Percentiles rank a stretch among this genome's conserved stretches.
phyloP scores from a whole-genome alignment of 495 filamentous ascomycete genomes.

The Tuber calosporum region DNA sequence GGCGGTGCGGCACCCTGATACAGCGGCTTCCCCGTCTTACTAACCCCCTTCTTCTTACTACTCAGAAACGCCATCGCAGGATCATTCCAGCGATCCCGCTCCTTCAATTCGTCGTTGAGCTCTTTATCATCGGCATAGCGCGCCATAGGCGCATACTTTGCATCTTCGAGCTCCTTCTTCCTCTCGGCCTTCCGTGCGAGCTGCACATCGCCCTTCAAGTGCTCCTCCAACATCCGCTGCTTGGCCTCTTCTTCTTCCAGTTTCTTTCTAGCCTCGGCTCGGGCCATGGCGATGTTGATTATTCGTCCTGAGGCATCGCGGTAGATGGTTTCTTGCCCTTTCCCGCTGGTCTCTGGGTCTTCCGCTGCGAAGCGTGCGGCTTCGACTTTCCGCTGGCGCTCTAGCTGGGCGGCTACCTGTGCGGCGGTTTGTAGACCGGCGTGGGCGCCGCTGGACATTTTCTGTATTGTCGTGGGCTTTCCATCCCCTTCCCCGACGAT shows the following conservation, averaged over 20 bases:
- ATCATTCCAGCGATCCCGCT: constrained; percentile 78
- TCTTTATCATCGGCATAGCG: constrained; percentile 70
- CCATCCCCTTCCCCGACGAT: constrained; percentile 44
- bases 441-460: constrained; percentile 77
- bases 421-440: constrained; percentile 79
- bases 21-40: constrained; percentile 59
- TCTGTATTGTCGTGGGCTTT: constrained; percentile 46
- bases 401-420: constrained; percentile 68
- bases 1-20: constrained; percentile 75
- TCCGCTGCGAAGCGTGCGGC: constrained; percentile 47
- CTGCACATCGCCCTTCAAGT: constrained; percentile 80
- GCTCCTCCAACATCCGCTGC: constrained; percentile 55
- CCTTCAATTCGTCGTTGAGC: constrained; percentile 75
- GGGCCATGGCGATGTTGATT: constrained; percentile 81
- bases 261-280: constrained; percentile 70
- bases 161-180: constrained; percentile 58
- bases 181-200: constrained; percentile 51
- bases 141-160: constrained; percentile 71
- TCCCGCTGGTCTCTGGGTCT: constrained; percentile 37
- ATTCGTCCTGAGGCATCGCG: constrained; percentile 87
- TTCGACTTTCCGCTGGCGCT: constrained; percentile 47
- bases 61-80: constrained; percentile 74
- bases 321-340: constrained; percentile 73
- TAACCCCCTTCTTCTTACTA: constrained; percentile 48
- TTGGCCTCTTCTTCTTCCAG: constrained; percentile 63